A percentile compares a stretch with the other conserved stretches of the same genome.
These are phyloP conservation scores for Aspergillus japonicus DNA, from an alignment of 2,329 filamentous ascomycete genomes.

Conservation along the genomic window DNA sequence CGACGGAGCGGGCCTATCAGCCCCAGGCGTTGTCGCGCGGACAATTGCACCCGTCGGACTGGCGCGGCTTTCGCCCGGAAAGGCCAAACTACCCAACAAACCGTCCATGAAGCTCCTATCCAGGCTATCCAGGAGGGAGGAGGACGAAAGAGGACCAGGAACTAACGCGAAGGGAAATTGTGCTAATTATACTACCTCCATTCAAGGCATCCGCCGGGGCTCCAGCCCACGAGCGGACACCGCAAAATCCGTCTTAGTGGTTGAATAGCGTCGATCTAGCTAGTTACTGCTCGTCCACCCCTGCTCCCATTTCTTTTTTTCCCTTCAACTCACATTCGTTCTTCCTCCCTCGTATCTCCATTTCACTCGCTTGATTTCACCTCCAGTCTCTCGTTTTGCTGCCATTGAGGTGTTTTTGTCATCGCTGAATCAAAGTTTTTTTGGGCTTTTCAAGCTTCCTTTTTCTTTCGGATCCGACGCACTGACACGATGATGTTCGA, in stretches of 20 bases:
- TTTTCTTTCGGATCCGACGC: neutral
- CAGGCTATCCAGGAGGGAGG: neutral
- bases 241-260: neutral
- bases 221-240: neutral
- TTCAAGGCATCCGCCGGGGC: neutral
- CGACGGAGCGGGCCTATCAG: neutral
- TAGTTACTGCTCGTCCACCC: neutral
- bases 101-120: neutral
- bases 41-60: neutral
- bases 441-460: too few species aligned
- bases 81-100: neutral
- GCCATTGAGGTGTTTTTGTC: neutral
- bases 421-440: neutral
- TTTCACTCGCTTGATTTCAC: neutral
- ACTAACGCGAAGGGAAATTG: too few species aligned
- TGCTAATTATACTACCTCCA: too few species aligned
- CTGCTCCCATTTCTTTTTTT: neutral
- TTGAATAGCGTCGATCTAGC: conserved; percentile 4
- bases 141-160: too few species aligned
- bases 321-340: neutral
- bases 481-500: conserved; percentile 2
- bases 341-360: neutral
- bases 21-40: neutral
- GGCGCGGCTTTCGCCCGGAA: neutral
- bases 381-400: neutral